Conservation (phyloP, 2,329 filamentous ascomycete genomes). For the Nothophoma quercina region DNA sequence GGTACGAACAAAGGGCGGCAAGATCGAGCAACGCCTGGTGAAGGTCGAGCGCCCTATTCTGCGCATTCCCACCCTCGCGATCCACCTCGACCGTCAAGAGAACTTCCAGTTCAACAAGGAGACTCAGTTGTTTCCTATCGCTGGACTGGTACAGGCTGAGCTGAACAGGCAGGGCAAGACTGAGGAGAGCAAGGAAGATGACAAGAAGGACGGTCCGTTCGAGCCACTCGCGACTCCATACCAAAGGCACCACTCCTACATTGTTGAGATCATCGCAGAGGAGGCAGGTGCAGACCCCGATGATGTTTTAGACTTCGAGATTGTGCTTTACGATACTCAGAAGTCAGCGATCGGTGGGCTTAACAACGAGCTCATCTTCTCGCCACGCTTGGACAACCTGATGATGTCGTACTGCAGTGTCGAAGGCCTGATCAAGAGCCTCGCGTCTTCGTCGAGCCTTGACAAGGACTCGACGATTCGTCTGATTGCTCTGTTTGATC, state of each 20-base stretch:
- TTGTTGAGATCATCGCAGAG: conserved; percentile 84
- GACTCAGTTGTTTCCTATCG: conserved; percentile 92
- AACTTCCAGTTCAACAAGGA: conserved; percentile 97
- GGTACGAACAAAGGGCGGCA: conserved; percentile 75
- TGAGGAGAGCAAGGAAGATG: conserved; percentile 57
- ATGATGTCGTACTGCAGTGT: conserved; percentile 96
- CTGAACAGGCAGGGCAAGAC: conserved; percentile 75
- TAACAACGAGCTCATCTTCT: conserved; percentile 94
- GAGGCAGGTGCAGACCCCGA: conserved; percentile 74
- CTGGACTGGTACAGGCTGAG: conserved; percentile 85
- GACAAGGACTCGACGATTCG: conserved; percentile 83
- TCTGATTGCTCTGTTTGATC: conserved; percentile 93
- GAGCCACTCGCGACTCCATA: conserved; percentile 78
- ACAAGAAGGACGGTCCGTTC: conserved; percentile 59
- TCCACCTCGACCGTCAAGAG: conserved; percentile 87
- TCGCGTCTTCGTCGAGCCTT: conserved; percentile 69
- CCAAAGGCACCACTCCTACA: conserved; percentile 86
- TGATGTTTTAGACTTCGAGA: conserved; percentile 90
- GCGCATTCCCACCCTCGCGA: conserved; percentile 90
- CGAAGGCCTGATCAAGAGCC: conserved; percentile 82
- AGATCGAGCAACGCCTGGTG: conserved; percentile 82
- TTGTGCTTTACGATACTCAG: conserved; percentile 96
- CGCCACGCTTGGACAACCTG: conserved; percentile 92
- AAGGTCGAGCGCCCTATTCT: conserved; percentile 91
- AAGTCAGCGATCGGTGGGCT: conserved; percentile 87